A percentile compares a stretch with the other conserved stretches of the same genome.
These are phyloP conservation scores for Schizophyllum amplum DNA, from an alignment of 1,284 basidiomycete species.

Conservation along the genomic window DNA sequence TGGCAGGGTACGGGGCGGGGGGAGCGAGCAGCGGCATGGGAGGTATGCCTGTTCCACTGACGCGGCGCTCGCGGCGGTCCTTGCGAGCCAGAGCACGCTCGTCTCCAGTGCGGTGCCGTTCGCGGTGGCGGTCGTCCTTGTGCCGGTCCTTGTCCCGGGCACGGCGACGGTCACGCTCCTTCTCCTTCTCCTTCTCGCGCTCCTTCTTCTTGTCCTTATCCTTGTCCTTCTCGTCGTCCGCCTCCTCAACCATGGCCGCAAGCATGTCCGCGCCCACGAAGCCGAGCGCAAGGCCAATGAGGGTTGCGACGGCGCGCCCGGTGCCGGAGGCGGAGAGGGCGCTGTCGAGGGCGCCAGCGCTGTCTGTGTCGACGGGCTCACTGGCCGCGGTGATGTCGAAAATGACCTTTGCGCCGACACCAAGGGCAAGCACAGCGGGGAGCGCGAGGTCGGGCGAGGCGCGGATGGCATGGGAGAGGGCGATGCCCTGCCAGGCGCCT, in stretches of 20 bases:
- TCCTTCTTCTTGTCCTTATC: slow-evolving; percentile 11
- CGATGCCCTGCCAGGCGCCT: slow-evolving; percentile 71
- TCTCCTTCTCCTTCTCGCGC: slow-evolving; percentile 1
- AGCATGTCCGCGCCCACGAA: slow-evolving; percentile 10
- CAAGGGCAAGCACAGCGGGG: slow-evolving; percentile 25
- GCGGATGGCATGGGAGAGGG: slow-evolving; percentile 55
- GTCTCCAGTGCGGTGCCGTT: slow-evolving; percentile 7
- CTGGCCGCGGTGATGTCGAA: slow-evolving; percentile 54
- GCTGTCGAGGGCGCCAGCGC: slow-evolving; percentile 52
- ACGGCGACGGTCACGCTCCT: no score
- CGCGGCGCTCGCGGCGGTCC: slow-evolving; percentile 10
- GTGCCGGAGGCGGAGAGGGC: slow-evolving; percentile 53
- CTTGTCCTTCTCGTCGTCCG: neutral
- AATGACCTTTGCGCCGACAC: slow-evolving; percentile 40
- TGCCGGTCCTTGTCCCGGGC: neutral
- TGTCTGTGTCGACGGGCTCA: slow-evolving; percentile 40
- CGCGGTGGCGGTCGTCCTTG: slow-evolving; percentile 4
- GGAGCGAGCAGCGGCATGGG: slow-evolving; percentile 4
- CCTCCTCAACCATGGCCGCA: slow-evolving; percentile 11
- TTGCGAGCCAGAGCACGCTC: slow-evolving; percentile 11
- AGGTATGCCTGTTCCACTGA: slow-evolving; percentile 4
- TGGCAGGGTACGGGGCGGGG: slow-evolving; percentile 21
- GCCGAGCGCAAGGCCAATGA: slow-evolving; percentile 8
- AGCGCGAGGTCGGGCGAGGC: slow-evolving; percentile 40
- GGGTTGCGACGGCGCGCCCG: slow-evolving; percentile 11